Percentiles rank a stretch among this genome's conserved stretches.
Evolutionary conservation across 192 early-diverging fungal species (phyloP).

Genomic region (Coemansia sp.): DNA sequence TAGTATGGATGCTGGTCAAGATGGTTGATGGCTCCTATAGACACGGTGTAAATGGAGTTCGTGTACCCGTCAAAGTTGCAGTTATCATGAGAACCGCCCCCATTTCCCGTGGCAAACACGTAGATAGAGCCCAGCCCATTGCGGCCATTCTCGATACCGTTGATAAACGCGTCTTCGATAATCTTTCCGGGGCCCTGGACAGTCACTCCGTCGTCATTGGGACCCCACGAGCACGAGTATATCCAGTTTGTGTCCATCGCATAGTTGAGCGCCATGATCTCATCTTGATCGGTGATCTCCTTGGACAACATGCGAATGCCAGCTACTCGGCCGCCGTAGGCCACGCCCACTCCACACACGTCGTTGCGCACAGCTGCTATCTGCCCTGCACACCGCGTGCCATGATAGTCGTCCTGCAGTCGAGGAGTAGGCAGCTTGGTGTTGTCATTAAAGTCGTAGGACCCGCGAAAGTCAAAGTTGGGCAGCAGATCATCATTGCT

Average conservation of each 20-base stretch:
- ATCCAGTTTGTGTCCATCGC: slow-evolving; percentile 86
- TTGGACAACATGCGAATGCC: slow-evolving; percentile 89
- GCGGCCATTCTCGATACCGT: slow-evolving; percentile 83
- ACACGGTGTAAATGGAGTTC: slow-evolving; percentile 94
- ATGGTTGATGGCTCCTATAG: slow-evolving; percentile 83
- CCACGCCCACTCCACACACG: slow-evolving; percentile 92
- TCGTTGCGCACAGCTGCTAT: slow-evolving; percentile 90
- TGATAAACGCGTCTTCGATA: slow-evolving; percentile 79
- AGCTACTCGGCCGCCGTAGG: slow-evolving; percentile 81
- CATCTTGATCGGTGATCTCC: slow-evolving; percentile 88
- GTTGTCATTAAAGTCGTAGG: slow-evolving; percentile 93
- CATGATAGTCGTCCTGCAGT: slow-evolving; percentile 80
- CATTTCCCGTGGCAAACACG: slow-evolving; percentile 95
- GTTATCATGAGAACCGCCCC: slow-evolving; percentile 76
- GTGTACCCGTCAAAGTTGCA: slow-evolving; percentile 98
- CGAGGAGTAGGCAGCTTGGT: slow-evolving; percentile 70
- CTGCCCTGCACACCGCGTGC: slow-evolving; percentile 96
- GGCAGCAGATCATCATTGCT: slow-evolving; percentile 74
- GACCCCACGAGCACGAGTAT: slow-evolving; percentile 97
- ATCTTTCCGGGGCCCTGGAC: slow-evolving; percentile 82
- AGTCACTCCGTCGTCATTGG: slow-evolving; percentile 79
- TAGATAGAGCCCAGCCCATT: slow-evolving; percentile 82
- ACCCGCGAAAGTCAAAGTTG: slow-evolving; percentile 89
- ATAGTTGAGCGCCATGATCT: slow-evolving; percentile 88
- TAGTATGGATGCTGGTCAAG: slow-evolving; percentile 76